Percentiles rank a stretch among this genome's conserved stretches.
These are phyloP conservation scores for Dictyostelium firmibasis DNA, from an alignment of 78 protist species.

Conservation along the genomic window DNA sequence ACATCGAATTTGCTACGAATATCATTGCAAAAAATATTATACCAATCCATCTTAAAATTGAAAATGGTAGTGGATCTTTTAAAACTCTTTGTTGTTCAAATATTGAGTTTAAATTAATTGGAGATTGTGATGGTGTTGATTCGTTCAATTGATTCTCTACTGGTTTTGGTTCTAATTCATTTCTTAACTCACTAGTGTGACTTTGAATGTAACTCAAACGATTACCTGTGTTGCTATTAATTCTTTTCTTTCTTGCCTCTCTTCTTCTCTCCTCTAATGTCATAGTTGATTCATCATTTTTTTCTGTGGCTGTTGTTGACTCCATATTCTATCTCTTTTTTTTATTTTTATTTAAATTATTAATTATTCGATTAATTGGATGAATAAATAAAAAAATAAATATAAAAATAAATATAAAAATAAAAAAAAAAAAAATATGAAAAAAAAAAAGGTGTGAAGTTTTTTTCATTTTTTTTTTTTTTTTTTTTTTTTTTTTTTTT, in stretches of 20 bases:
- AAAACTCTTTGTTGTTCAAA: not conserved
- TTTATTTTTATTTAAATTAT: not conserved
- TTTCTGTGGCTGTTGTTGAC: not conserved
- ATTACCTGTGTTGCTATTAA: constrained; percentile 7
- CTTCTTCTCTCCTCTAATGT: constrained; percentile 51
- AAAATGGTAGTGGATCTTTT: constrained; percentile 19
- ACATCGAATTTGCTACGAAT: not conserved
- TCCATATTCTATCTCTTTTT: not conserved
- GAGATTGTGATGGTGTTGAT: not conserved
- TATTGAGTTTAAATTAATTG: not conserved
- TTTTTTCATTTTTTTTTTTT: too few species aligned
- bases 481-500: too few species aligned
- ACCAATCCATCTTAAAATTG: constrained; percentile 30
- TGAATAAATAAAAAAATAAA: too few species aligned
- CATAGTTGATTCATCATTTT: constrained; percentile 9
- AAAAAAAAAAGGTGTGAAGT: too few species aligned
- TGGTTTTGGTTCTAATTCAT: not conserved
- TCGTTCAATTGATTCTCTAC: not conserved
- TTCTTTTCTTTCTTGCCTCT: constrained; percentile 72
- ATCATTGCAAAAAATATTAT: not conserved
- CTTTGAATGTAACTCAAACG: constrained; percentile 45
- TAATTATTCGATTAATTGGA: too few species aligned
- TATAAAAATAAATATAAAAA: too few species aligned
- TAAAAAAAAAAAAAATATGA: too few species aligned
- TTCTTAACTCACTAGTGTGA: constrained; percentile 17